phyloP scores from a whole-genome alignment of 176 grass and related monocot species.

The Ananas comosus region DNA sequence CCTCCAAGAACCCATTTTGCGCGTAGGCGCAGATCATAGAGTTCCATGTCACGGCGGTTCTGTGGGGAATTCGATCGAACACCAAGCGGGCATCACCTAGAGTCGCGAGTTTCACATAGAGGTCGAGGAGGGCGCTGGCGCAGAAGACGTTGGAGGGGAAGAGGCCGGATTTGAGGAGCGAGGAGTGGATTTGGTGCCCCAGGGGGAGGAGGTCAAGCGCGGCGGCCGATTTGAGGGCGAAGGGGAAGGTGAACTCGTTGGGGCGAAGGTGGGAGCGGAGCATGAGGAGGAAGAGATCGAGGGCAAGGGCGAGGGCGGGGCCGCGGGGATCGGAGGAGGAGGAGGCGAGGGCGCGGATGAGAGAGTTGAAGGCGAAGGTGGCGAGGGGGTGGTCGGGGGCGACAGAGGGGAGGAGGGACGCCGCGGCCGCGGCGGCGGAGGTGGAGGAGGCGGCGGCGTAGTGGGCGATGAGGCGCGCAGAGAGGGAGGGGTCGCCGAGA shows the following conservation, averaged over 20 bases:
- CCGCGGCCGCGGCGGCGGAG: neutral
- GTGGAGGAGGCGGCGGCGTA: constrained; percentile 12
- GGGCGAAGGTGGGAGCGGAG: neutral
- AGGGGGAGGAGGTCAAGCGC: constrained; percentile 21
- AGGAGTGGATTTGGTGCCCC: constrained; percentile 36
- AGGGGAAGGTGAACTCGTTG: constrained; percentile 29
- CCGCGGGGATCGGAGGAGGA: constrained; percentile 12
- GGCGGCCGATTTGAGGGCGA: constrained; percentile 27
- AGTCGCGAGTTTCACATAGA: constrained; percentile 25
- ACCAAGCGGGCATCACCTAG: constrained; percentile 20
- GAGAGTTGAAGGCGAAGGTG: constrained; percentile 15
- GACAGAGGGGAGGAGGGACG: constrained; percentile 6
- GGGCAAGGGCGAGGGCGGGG: constrained; percentile 11
- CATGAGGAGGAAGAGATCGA: constrained; percentile 31
- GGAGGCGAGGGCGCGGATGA: constrained; percentile 23
- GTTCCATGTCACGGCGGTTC: constrained; percentile 29
- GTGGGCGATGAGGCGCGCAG: constrained; percentile 16
- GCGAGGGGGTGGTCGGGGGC: constrained; percentile 12
- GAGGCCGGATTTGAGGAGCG: constrained; percentile 25
- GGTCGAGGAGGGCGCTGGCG: constrained; percentile 26
- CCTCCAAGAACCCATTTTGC: constrained; percentile 37
- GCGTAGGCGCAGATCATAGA: constrained; percentile 35
- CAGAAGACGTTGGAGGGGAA: constrained; percentile 26
- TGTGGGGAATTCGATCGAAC: constrained; percentile 36
- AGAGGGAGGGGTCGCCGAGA: constrained; percentile 1